Base-by-base conservation (phyloP, 305 asterid species). In the Plantago lanceolata region DNA sequence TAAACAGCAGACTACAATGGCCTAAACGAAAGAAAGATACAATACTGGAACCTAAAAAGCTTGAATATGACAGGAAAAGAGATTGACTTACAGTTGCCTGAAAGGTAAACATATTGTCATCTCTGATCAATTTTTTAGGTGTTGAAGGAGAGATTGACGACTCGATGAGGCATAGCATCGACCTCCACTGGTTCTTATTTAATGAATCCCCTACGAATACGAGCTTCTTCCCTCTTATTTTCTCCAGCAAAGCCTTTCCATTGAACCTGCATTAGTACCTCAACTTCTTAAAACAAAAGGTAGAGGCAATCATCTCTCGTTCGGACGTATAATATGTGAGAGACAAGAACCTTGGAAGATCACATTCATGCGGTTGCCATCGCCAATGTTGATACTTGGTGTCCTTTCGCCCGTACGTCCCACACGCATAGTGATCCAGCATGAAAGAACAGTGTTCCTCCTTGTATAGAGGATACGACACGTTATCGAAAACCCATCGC, bases 351-450 rank as follows among this genome's bases (percentile, higher is more conserved):
- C 61, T 56, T 56, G 61, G 61, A 56, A 56, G 74, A 63, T 74
- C 64, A 54, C 84, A 82, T 3, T 69, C 47, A 48, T 28, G 87
- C 60, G 84, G 84, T 47, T 74, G 73, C 84, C 84, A 81, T 71
- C 77, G 69, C 84, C 82, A 76, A 0, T 67, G 44, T 54, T 63
- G 82, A 68, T 76, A 74, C 5, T 71, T 67, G 0, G 44, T 15
- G 58, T 76, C 71, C 20, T 56, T 62, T 31, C 81, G 70, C 2
- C 85, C 79, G 29, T 74, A 43, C 29, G n/a, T 76, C 31, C 51
- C 31, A 56, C 87, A 82, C 0, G 76, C 74, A 29, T 28, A 29
- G 35, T 19, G 73, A 0, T 59, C 66, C 7, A 20, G 2, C 73
- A 67, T 43, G 64, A 76, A 81, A 0, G 76, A 70, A 64, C 87